These are phyloP conservation scores for Salix viminalis DNA, from an alignment of 345 rosid species.

Conservation along the genomic window DNA sequence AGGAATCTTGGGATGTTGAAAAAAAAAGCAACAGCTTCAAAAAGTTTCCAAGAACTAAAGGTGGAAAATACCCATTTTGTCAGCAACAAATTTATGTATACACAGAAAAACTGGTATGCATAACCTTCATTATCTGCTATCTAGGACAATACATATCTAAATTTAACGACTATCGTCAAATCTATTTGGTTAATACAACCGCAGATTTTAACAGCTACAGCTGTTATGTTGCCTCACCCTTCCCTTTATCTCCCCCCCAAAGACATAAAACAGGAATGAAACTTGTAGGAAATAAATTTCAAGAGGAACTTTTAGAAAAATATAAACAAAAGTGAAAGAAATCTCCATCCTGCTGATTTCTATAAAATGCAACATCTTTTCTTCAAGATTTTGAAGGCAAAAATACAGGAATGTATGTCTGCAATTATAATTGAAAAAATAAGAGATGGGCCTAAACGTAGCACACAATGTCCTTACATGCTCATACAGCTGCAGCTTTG, in stretches of 20 bases:
- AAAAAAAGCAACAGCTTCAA: too few relatives aligned
- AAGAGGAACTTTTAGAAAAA: not conserved
- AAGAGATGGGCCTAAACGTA: not conserved
- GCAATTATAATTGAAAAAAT: not conserved
- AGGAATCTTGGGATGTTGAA: too few relatives aligned
- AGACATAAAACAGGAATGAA: not conserved
- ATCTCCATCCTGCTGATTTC: not conserved
- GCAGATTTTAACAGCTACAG: not conserved
- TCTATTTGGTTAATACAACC: not conserved
- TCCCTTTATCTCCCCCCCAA: not conserved
- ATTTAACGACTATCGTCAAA: not conserved
- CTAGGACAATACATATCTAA: not conserved
- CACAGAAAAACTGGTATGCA: not conserved
- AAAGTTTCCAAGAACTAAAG: too few relatives aligned
- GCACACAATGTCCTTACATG: conserved; percentile 1
- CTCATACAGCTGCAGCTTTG: conserved; percentile 67
- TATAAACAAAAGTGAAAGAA: not conserved
- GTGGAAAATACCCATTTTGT: not conserved
- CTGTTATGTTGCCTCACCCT: not conserved
- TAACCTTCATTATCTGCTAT: not conserved
- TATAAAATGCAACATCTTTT: not conserved
- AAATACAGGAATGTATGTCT: not conserved
- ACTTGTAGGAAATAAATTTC: not conserved
- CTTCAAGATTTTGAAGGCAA: not conserved
- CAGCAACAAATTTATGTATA: not conserved